Evolutionary conservation across 192 early-diverging fungal species (phyloP), one percentile per base, ranked within the genome.

Genomic region (Entomortierella beljakovae): DNA sequence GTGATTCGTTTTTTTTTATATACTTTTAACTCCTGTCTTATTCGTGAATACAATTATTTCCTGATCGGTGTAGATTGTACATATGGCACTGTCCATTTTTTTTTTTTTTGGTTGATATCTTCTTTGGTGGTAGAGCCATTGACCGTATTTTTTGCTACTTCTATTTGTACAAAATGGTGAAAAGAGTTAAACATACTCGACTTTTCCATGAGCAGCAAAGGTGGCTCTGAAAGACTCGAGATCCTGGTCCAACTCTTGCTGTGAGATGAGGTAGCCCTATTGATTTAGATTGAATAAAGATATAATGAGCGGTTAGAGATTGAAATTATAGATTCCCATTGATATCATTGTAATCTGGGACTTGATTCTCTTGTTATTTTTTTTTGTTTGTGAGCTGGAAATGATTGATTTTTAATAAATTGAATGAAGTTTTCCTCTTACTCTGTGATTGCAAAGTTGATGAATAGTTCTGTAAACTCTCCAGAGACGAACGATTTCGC

Each of bases 381-480:
- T n/a, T 57, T 34, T 57, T 1, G 13, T 57, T 57, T 57, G 54
- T 7, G 29, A 57, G 29, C 22, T 53, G 51, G 9, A 15, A 46
- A 34, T 35, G 29, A 10, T 6, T 4, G n/a, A n/a, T n/a, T n/a
- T n/a, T 57, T 31, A 22, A 0, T 13, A 31, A 35, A 13, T 43
- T 20, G 34, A 18, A 9, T 40, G 53, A 40, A 22, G 22, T 66
- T 26, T 20, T 16, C 42, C 28, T 52, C 70, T 71, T 82, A 92
- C 93, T 87, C 97, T 80, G 83, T 97, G 94, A 50, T 82, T 70
- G 64, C 95, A 92, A 90, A 99, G 93, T 82, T 98, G 88, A 74
- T 96, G 93, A 22, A 95, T 83, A 3, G 97, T 99, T 59, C 90
- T 86, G 84, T 91, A 96, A 20, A 96, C 94, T 68, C 92, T 90